Evolutionary conservation across 306 rosid genomes (phyloP), one percentile per base, ranked within the genome.

Genomic region (Dryas alaskensis): DNA sequence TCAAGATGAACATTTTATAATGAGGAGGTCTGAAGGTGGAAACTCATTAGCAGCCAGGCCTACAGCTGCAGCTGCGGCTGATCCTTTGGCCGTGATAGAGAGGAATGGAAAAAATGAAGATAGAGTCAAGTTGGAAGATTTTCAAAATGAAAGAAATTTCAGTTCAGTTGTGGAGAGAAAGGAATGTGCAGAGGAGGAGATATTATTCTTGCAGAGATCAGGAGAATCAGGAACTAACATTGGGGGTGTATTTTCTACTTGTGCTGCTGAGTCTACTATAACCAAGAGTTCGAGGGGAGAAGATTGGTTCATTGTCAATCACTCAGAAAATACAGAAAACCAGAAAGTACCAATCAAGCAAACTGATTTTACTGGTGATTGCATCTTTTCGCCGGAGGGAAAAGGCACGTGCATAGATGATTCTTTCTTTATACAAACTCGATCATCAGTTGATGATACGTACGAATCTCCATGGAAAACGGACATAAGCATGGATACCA

Each of bases 341-440:
- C 67, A 77, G 3, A 65, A 73, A 31, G 46, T 78, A n/a, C 4
- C 60, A 25, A 22, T 55, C 45, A 59, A 62, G 31, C 79, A 73
- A 67, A 60, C 70, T 47, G 60, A 63, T 69, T 82, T 86, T 40
- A 73, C 82, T 76, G 83, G 76, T 73, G 89, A 78, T 59, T 60
- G 52, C 69, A 52, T 75, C 50, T 47, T 75, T 27, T 60, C 88
- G 43, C 60, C 73, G 8, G 81, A 60, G 68, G 76, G 70, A 48
- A 81, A 57, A 76, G 51, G 68, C 51, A 57, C 69, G 70, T 62
- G 60, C 17, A 19, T 69, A 22, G 93, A 88, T 80, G 93, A 88
- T 74, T 88, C 90, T 65, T 88, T 88, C 84, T 86, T 88, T 86
- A 78, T 88, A 63, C 89, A 80, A 58, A 76, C 86, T 72, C 87